Evolutionary conservation across 371 early-diverging fungal genomes (phyloP), one percentile per base, ranked within the genome.

Genomic region (Mortierella sp.): DNA sequence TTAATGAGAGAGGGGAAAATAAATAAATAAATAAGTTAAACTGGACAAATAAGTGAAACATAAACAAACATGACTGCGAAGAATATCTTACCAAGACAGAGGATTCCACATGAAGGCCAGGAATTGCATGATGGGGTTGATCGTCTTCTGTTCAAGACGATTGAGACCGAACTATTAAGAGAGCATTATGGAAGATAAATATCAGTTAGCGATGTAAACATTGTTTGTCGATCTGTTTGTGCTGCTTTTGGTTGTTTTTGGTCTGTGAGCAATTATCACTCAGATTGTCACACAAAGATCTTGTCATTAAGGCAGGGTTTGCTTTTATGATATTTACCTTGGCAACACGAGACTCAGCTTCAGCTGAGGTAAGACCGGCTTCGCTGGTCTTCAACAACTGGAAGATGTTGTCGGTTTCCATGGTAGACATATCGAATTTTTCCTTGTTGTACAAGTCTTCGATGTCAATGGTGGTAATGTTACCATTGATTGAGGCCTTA

Each of bases 41-140:
- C 54, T 8, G 26, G 26, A 64, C 57, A n/a, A 34, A 43, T 45
- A 17, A n/a, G 13, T 3, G 26, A 37, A 34, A 28, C 19, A 7
- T 35, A 32, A 45, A 7, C 42, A 31, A 23, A 31, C 23, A 17
- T 26, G 13, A 19, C 23, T 2, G 17, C 1, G 29, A 12, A 58
- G 28, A 63, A 31, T 23, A 23, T 37, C 69, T 64, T 79, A 79
- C 89, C 91, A 93, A 9, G 93, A 91, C 32, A 93, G 86, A 57
- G 93, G 92, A 70, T 91, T 91, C 91, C 91, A 91, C 91, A 93
- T 91, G 87, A 94, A 96, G 56, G 92, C 88, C 74, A 95, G 85
- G 87, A 96, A 96, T 87, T 92, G 90, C 70, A 94, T 76, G 64
- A 95, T 58, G 0, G 95, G 93, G 82, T 91, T 95, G 60, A 90